Conservation (phyloP, 768 basidiomycete species). For the Mrakia blollopis region DNA sequence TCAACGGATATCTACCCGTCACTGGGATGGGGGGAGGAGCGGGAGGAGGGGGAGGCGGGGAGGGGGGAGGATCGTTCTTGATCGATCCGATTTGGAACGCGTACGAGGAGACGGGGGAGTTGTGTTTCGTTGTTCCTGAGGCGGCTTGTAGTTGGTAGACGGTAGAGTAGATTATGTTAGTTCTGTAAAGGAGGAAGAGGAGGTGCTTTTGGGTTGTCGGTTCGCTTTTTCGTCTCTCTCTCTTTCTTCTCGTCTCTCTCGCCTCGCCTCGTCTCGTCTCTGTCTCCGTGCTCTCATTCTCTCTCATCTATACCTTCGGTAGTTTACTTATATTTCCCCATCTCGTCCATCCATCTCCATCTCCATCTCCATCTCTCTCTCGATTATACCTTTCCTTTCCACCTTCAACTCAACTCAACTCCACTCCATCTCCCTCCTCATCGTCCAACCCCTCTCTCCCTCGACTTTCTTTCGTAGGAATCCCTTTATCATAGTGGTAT, state of each 20-base stretch:
- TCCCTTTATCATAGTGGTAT: neutral
- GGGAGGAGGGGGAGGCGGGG: too few relatives aligned
- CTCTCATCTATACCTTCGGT: too few relatives aligned
- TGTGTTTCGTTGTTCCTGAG: conserved; percentile 4
- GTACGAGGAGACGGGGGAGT: neutral
- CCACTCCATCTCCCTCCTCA: neutral
- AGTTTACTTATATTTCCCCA: neutral
- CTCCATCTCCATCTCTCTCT: neutral
- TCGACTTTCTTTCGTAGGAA: neutral
- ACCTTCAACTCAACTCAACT: neutral
- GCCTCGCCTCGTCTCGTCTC: conserved; percentile 13
- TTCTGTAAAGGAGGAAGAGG: too few relatives aligned
- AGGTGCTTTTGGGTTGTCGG: too few relatives aligned
- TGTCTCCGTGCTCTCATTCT: neutral
- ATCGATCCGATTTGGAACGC: neutral
- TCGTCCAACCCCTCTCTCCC: too few relatives aligned
- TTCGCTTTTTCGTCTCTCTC: neutral
- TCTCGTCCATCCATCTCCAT: neutral
- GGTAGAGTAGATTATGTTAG: too few relatives aligned
- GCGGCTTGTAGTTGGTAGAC: conserved; percentile 3
- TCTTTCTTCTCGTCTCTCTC: neutral
- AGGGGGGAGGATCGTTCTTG: neutral
- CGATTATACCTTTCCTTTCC: neutral
- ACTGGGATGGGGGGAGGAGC: too few relatives aligned
- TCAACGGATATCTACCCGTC: neutral